Conservation (phyloP, 2,329 filamentous ascomycete genomes). For the Xylaria sp. region DNA sequence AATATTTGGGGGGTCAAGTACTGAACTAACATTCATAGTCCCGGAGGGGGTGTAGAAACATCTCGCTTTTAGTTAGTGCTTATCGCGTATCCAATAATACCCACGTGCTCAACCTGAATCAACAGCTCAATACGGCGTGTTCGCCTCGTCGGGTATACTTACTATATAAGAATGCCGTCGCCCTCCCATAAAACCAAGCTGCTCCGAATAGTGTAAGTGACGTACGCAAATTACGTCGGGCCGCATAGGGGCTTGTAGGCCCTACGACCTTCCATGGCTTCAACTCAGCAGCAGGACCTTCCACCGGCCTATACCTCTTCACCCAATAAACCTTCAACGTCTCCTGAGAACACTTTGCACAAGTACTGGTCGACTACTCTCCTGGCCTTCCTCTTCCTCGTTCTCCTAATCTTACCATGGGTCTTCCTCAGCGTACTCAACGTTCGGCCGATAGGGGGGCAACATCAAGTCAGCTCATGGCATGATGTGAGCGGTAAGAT, state of each 20-base stretch:
- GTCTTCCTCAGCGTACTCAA: constrained; percentile 2
- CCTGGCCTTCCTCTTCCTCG: background rate
- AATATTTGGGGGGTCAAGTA: too few relatives aligned
- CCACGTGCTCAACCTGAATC: background rate
- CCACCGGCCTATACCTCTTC: background rate
- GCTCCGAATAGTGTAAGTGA: background rate
- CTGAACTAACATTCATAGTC: too few relatives aligned
- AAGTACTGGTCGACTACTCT: background rate
- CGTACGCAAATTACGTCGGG: background rate
- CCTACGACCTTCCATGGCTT: background rate
- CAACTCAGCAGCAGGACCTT: background rate
- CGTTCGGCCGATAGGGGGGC: background rate
- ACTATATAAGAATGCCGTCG: background rate
- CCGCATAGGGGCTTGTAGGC: background rate
- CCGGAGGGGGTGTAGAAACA: background rate
- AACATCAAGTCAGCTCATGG: background rate
- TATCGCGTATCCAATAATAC: background rate
- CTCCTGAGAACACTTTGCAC: background rate
- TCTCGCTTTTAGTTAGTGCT: background rate
- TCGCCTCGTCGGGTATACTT: background rate
- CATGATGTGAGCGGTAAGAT: constrained; percentile 6
- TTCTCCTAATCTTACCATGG: constrained; percentile 3
- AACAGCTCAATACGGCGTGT: background rate
- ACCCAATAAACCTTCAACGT: background rate
- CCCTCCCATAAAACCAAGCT: background rate